Evolutionary conservation across 1,284 basidiomycete species (phyloP), one percentile per base, ranked within the genome.

Genomic region (Apiotrichum gamsii): DNA sequence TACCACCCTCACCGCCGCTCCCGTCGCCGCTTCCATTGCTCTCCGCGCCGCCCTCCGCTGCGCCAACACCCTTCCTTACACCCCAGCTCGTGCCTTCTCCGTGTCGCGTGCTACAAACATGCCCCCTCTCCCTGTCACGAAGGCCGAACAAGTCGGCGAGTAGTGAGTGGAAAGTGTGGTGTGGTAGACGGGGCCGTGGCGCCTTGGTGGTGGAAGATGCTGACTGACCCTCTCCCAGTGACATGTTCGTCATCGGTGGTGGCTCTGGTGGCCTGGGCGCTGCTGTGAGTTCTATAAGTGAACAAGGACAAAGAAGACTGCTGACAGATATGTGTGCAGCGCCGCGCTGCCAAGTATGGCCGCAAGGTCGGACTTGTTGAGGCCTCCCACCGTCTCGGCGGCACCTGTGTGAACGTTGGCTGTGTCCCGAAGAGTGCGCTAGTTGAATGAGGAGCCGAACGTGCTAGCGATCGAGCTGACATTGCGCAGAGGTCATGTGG

Each of bases 351-450:
- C 13, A 87, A 85, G n/a, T 94, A 97, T 70, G 93, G 94, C 43
- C 89, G 87, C 67, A 96, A 94, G 72, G 90, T 90, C 41, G 90
- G 88, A 11, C 76, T 97, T 19, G 82, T 96, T 28, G 94, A 99
- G 71, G 78, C 78, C 40, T 80, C 82, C 8, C 80, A 81, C 18
- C 72, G 79, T 32, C 80, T 94, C 5, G 95, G 95, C 32, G 95
- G 95, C 36, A 98, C 95, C 30, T 98, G 95, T 67, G 94, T 99
- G 54, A 97, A 80, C 56, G 79, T 72, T 28, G 72, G 66, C 54
- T 72, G 63, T 56, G 71, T 69, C 13, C 57, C 56, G 35, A 62
- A 61, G 57, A 62, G 54, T 49, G 49, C 49, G 40, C 54, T 6
- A 6, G 6, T 39, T 52, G n/a, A n/a, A n/a, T n/a, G n/a, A n/a